Evolutionary conservation across 257 asterid species (phyloP), one percentile per base, ranked within the genome.

Genomic region (Lithospermum erythrorhizon): DNA sequence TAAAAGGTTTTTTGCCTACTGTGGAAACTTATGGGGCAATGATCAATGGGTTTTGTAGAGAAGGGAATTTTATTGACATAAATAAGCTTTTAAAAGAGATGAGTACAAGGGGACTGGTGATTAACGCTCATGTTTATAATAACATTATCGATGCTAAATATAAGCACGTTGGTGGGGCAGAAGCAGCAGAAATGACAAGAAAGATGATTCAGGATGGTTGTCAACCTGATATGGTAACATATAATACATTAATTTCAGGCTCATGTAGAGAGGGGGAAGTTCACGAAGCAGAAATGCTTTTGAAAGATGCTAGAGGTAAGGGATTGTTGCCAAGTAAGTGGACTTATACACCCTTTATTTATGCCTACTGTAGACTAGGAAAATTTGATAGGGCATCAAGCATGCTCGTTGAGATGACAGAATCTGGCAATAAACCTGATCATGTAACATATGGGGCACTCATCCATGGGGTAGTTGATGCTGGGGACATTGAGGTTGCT

Each of bases 11-110:
- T 74, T 81, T 86, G 71, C 86, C 94, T 23, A 82, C 82, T 5
- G 78, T 76, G 35, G 83, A 84, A 77, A 88, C 98, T 25, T 91
- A 88, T 65, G 94, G 95, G 67, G 83, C 95, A 37, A 74, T 88
- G 62, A 64, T 88, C 61, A 73, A 80, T 62, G 95, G 94, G n/a
- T 81, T 79, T 56, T 88, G 95, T 72, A 86, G 68, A 71, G 61
- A 57, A 61, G 87, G 94, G 62, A 76, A 79, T 24, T 88, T 91
- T 73, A 79, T 65, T 74, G 66, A 72, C 67, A 77, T 82, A 60
- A 82, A 81, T 60, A 62, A 63, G 74, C 73, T 91, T 71, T 58
- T 86, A 59, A 65, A 75, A 58, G 95, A 88, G 73, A 86, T 91
- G 97, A 76, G 68, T 52, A 79, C 73, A 6, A 76, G 79, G 60